A percentile compares a stretch with the other conserved stretches of the same genome.
Evolutionary conservation across 371 early-diverging fungal species (phyloP).

Genomic region (Apophysomyces sp.): DNA sequence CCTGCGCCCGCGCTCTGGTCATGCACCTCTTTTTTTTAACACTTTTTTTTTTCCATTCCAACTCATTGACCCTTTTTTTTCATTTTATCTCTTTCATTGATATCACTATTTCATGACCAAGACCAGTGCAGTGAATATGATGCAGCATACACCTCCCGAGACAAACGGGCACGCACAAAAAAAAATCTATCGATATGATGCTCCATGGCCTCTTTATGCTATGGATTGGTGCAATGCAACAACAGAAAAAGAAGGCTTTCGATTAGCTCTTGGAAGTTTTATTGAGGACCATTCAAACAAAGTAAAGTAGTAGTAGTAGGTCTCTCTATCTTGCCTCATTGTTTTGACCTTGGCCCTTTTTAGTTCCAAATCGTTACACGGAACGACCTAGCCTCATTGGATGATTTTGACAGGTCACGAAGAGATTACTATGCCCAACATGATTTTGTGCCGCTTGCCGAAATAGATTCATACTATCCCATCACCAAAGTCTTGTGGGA

Average conservation of each 20-base stretch:
- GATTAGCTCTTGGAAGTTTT: constrained; percentile 84
- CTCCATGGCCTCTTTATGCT: constrained; percentile 87
- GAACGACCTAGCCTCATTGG: constrained; percentile 41
- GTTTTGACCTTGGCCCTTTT: not conserved
- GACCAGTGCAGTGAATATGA: not conserved
- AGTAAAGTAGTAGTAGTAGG: too few species aligned
- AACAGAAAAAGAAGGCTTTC: constrained; percentile 63
- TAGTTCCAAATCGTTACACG: constrained; percentile 67
- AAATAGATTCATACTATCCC: constrained; percentile 84
- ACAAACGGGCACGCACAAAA: constrained; percentile 28
- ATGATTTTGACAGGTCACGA: constrained; percentile 16
- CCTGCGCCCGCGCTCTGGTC: not conserved
- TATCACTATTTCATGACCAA: constrained; percentile 5
- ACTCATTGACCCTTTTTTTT: not conserved
- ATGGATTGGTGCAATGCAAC: constrained; percentile 81
- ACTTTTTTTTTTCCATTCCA: constrained; percentile 1
- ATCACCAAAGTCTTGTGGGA: constrained; percentile 90
- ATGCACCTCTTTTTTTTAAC: constrained; percentile 2
- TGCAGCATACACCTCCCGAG: not conserved
- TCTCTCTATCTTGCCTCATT: not conserved
- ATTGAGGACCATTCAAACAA: constrained; percentile 82
- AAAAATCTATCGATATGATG: constrained; percentile 82
- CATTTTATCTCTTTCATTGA: not conserved
- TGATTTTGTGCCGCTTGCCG: constrained; percentile 78
- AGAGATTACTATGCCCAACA: constrained; percentile 25